Percentiles rank a stretch among this genome's conserved stretches.
Conservation (phyloP, 2,329 filamentous ascomycete species). For the Ophiognomonia clavigignenti-juglandacearum region DNA sequence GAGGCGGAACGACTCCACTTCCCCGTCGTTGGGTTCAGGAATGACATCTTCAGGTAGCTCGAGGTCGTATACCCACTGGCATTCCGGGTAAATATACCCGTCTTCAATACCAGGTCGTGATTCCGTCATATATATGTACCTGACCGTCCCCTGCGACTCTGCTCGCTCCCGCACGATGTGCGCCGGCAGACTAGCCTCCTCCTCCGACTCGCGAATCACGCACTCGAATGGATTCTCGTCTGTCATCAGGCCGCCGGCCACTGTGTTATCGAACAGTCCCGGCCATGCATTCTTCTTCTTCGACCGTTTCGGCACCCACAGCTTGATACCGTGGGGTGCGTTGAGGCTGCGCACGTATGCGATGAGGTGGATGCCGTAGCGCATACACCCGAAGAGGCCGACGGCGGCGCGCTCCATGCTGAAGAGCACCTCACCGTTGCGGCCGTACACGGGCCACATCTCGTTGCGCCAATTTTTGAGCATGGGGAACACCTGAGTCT, state of each 20-base stretch:
- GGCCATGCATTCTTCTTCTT: slow-evolving; percentile 80
- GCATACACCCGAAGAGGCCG: slow-evolving; percentile 68
- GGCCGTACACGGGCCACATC: slow-evolving; percentile 71
- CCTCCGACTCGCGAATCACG: slow-evolving; percentile 77
- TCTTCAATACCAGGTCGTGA: slow-evolving; percentile 72
- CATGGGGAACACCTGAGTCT: slow-evolving; percentile 67
- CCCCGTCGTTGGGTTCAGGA: slow-evolving; percentile 76
- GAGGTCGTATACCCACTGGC: slow-evolving; percentile 87
- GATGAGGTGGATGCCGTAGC: slow-evolving; percentile 79
- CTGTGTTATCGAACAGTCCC: slow-evolving; percentile 92
- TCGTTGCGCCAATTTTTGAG: slow-evolving; percentile 78
- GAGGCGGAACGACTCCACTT: slow-evolving; percentile 81
- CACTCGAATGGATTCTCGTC: slow-evolving; percentile 78
- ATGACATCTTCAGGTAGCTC: slow-evolving; percentile 64
- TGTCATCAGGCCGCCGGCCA: slow-evolving; percentile 76
- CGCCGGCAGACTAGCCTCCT: slow-evolving; percentile 80
- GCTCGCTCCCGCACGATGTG: slow-evolving; percentile 58
- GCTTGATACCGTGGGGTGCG: slow-evolving; percentile 53
- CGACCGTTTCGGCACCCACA: slow-evolving; percentile 82
- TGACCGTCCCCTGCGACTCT: slow-evolving; percentile 63
- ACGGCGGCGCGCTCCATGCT: slow-evolving; percentile 73
- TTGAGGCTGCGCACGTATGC: slow-evolving; percentile 55
- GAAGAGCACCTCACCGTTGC: slow-evolving; percentile 59
- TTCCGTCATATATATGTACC: slow-evolving; percentile 80
- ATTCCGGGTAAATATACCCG: slow-evolving; percentile 82